Evolutionary conservation across 305 asterid genomes (phyloP), one percentile per base, ranked within the genome.

Genomic region (Fraxinus angustifolia): DNA sequence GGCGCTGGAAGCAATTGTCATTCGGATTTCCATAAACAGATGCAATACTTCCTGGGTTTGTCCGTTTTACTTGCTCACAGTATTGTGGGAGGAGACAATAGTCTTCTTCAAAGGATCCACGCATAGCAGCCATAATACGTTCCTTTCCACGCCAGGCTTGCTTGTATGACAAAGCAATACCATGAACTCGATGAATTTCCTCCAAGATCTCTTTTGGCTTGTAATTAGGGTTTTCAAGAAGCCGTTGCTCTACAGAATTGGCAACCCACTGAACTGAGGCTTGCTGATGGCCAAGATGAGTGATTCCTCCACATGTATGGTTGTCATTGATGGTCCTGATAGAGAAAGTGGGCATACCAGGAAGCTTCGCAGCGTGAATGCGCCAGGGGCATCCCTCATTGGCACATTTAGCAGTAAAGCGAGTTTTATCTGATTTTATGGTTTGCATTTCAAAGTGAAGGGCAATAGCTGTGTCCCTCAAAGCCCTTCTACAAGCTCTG

Each of bases 231-330:
- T 96, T 94, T 85, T 94, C 98, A 67, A 91, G 80, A 17, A 96
- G 94, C 56, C 91, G 90, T 86, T 92, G 95, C 91, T 94, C 98
- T 5, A 96, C 98, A 14, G 98, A 94, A 68, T 87, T 94, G 19
- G 98, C 99, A 78, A 96, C 97, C 99, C 99, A 96, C 86, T 94
- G 97, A 79, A 94, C 99, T 0, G 99, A 96, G 82, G 99, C 99
- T 88, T 96, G 99, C 85, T 96, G 98, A 85, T 96, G 99, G 75
- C 98, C 98, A 30, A 96, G 94, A 87, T 96, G 98, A 16, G 85
- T 79, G 8, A 94, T 94, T 50, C 98, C 98, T 36, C 98, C 98
- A 82, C 99, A 94, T 3, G 93, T 85, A 76, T 96, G 99, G 84
- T 23, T 88, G 81, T 91, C 95, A 34, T 92, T 89, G 84, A 96